Evolutionary conservation across 306 rosid genomes (phyloP).

Genomic region (Pterocarpus santalinus): DNA sequence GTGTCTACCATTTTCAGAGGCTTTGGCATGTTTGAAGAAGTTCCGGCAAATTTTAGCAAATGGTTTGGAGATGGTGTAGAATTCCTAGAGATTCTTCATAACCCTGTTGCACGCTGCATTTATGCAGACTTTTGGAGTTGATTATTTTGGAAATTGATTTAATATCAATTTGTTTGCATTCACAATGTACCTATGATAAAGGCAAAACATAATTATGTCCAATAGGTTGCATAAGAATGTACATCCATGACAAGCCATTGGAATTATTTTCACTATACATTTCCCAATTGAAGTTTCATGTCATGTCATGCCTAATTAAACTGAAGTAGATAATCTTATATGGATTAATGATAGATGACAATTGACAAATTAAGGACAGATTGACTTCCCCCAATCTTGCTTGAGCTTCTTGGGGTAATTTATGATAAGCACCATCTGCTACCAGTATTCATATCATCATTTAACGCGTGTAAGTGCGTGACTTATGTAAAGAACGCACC

Average conservation of each 20-base stretch:
- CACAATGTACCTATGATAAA: neutral
- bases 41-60: neutral
- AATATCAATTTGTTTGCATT: neutral
- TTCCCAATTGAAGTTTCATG: neutral
- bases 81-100: neutral
- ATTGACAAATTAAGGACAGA: neutral
- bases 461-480: neutral
- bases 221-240: neutral
- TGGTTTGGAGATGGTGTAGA: neutral
- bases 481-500: neutral
- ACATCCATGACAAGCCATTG: neutral
- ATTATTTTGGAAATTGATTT: neutral
- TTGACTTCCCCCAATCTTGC: neutral
- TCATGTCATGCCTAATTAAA: neutral
- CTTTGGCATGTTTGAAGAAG: neutral
- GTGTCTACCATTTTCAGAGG: neutral
- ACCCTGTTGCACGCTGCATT: neutral
- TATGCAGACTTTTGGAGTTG: neutral
- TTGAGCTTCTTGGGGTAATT: neutral
- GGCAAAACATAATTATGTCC: neutral
- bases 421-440: neutral
- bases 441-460: neutral
- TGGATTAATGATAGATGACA: neutral
- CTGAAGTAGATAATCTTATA: conserved; percentile 4
- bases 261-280: neutral